Conservation (phyloP, 176 grass and related monocot species). For the Triticum dicoccoides region DNA sequence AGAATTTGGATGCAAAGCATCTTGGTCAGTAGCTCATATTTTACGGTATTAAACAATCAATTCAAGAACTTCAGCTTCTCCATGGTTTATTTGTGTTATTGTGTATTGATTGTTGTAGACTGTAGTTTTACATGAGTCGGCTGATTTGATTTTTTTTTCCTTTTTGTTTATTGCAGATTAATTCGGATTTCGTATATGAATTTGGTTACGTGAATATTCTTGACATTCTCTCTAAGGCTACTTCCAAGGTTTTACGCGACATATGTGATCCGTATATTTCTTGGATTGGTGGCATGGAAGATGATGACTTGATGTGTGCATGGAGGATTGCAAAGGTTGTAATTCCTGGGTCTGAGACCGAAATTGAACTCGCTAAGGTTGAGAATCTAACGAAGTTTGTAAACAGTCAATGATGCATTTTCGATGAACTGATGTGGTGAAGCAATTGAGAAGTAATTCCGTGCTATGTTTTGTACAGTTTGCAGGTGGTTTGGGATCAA, state of each 20-base stretch:
- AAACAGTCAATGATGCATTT: no score
- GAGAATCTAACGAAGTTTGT: no score
- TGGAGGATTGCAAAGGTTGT: neutral
- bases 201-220: neutral
- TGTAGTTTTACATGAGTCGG: neutral
- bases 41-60: neutral
- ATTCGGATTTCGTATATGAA: neutral
- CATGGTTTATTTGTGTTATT: no score
- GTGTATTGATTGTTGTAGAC: neutral
- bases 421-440: neutral
- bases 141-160: no score
- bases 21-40: neutral
- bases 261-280: neutral
- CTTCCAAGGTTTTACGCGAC: neutral
- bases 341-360: neutral
- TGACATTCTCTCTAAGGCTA: neutral
- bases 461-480: neutral
- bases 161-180: neutral
- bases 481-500: neutral
- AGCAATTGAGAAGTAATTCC: no score
- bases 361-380: neutral
- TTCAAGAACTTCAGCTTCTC: neutral
- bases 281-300: neutral
- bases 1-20: no score
- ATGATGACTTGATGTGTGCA: neutral